Conservation (phyloP, 805 yeast species). For the Ogataea salicorniae region DNA sequence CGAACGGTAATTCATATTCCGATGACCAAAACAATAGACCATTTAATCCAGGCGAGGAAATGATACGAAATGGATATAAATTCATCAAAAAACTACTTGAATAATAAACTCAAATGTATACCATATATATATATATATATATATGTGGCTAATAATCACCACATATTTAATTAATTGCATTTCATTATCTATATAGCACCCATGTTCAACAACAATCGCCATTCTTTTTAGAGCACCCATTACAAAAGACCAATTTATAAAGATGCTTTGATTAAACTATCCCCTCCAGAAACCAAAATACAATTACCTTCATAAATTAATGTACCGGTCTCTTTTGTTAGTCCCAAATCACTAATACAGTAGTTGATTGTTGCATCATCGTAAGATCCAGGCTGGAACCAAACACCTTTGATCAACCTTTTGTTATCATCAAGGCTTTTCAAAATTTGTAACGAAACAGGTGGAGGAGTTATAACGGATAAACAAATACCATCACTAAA, state of each 20-base stretch:
- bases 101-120: not conserved
- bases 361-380: slow-evolving; percentile 43
- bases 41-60: slow-evolving; percentile 26
- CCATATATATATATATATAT: not conserved
- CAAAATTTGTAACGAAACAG: slow-evolving; percentile 43
- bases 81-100: slow-evolving; percentile 36
- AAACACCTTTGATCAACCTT: slow-evolving; percentile 46
- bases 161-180: no score
- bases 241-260: not conserved
- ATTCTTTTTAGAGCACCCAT: no score
- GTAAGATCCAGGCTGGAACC: slow-evolving; percentile 85
- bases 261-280: slow-evolving; percentile 25
- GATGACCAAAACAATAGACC: slow-evolving; percentile 7
- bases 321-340: slow-evolving; percentile 21
- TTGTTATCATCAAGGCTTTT: slow-evolving; percentile 30
- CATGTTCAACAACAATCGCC: not conserved
- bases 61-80: slow-evolving; percentile 30
- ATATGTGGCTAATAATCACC: not conserved
- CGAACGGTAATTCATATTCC: not conserved
- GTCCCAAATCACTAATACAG: slow-evolving; percentile 27
- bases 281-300: slow-evolving; percentile 64
- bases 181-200: no score
- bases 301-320: slow-evolving; percentile 55
- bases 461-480: slow-evolving; percentile 75
- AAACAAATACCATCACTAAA: slow-evolving; percentile 47